Evolutionary conservation across 371 early-diverging fungal species (phyloP), one percentile per base, ranked within the genome.

Genomic region (Sporodiniella umbellata): DNA sequence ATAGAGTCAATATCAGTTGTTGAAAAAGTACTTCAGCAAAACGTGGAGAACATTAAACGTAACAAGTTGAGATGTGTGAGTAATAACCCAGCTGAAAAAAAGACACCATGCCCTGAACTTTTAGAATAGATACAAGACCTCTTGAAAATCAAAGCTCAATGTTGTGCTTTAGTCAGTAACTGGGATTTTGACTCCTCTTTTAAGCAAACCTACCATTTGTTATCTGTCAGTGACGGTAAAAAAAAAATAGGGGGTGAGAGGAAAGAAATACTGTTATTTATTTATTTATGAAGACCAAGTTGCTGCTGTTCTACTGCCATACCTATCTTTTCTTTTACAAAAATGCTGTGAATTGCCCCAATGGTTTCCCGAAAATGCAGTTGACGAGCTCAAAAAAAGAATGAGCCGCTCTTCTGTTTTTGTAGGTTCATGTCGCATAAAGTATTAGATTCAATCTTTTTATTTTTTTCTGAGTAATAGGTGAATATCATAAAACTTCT

Each of bases 401-500:
- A 33, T 42, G 8, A 51, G 49, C 1, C 25, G 38, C 25, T 54
- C 66, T 0, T 22, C 33, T 26, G 42, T 64, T n/a, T 64, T 55
- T 51, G 53, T 63, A 58, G 53, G 66, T 22, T n/a, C 23, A 11
- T 10, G 33, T 33, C 28, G n/a, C 19, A 52, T 47, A 12, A 40
- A 33, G 5, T 11, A 3, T 18, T 7, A 21, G 35, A 4, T 37
- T 31, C 14, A 31, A 8, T 45, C 46, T 26, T 8, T 24, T 21
- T 31, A 31, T 1, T n/a, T n/a, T n/a, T n/a, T n/a, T n/a, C n/a
- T 7, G 31, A n/a, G 23, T n/a, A 31, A 26, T 51, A 72, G 65
- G 60, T 72, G 15, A 68, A 64, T 45, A 47, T 64, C 10, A 50
- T 62, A 3, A 52, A 58, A 28, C 38, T 69, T 4, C 37, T 72